Conservation (phyloP, 768 basidiomycete species). For the Amanita subjunquillea region DNA sequence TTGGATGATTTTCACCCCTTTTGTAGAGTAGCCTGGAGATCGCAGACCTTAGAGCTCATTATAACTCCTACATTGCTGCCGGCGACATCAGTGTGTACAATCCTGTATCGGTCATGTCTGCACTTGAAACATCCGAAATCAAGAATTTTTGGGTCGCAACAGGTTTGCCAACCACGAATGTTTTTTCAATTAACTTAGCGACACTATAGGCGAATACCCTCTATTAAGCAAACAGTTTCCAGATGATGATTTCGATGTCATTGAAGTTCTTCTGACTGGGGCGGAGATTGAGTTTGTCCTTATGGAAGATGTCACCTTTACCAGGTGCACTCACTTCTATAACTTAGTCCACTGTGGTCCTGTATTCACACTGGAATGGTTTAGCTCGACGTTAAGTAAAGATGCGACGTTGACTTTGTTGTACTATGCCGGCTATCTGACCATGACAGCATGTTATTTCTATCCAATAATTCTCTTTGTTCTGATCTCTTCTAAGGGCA, state of each 20-base stretch:
- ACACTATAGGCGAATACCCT: too few species aligned
- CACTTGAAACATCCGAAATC: background rate
- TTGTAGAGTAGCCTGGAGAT: constrained; percentile 6
- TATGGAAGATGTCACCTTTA: constrained; percentile 6
- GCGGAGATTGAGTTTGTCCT: constrained; percentile 7
- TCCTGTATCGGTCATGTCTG: constrained; percentile 9
- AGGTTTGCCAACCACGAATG: background rate
- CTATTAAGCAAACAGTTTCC: too few species aligned
- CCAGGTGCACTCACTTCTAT: constrained; percentile 1
- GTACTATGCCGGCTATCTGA: constrained; percentile 10
- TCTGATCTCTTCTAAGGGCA: constrained; percentile 8
- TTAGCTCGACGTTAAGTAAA: constrained; percentile 6
- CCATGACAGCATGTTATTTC: constrained; percentile 10
- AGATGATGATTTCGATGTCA: too few species aligned
- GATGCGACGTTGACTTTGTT: constrained; percentile 7
- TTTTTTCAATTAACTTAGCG: too few species aligned
- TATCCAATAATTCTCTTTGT: constrained; percentile 7
- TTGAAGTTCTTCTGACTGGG: background rate
- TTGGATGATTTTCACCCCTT: background rate
- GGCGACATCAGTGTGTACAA: constrained; percentile 8
- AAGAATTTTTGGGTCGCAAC: constrained; percentile 9
- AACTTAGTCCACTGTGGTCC: background rate
- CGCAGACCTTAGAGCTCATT: background rate
- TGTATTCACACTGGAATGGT: constrained; percentile 6
- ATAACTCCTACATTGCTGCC: constrained; percentile 8